phyloP scores from a whole-genome alignment of 495 filamentous ascomycete species.

The Trichoderma gamsii region DNA sequence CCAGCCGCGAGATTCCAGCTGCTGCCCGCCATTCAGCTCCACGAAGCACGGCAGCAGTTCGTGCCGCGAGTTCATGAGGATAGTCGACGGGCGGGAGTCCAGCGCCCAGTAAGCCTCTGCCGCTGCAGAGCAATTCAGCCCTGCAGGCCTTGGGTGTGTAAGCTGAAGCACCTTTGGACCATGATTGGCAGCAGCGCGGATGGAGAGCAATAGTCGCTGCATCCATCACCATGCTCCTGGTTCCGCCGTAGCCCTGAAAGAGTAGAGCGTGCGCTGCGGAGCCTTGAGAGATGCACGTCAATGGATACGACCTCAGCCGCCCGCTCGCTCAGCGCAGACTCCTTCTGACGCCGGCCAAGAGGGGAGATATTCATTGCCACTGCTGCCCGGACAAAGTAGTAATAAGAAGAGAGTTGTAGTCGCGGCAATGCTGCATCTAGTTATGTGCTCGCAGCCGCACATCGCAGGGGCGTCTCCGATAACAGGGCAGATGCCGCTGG shows the following conservation, averaged over 20 bases:
- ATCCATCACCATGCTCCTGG: slow-evolving; percentile 3
- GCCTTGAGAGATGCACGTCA: slow-evolving; percentile 2
- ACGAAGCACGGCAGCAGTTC: background rate
- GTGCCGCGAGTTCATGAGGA: background rate
- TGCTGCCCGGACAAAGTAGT: too few species aligned
- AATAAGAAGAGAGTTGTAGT: too few species aligned
- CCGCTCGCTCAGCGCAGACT: background rate
- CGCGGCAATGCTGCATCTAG: too few species aligned
- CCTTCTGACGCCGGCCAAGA: background rate
- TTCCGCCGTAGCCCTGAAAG: slow-evolving; percentile 3
- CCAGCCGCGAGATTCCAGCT: background rate
- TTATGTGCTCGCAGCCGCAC: too few species aligned
- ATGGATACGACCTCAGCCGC: background rate
- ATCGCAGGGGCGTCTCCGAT: too few species aligned
- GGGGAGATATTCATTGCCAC: too few species aligned
- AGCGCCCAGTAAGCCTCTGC: background rate
- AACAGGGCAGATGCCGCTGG: background rate
- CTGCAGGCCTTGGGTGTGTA: background rate
- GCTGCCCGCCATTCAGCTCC: background rate
- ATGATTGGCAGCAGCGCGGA: background rate
- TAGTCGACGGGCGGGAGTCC: background rate
- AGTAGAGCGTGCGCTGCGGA: background rate
- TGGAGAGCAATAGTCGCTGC: background rate
- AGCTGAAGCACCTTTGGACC: background rate
- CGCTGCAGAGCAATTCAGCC: background rate